Percentiles rank a stretch among this genome's conserved stretches.
Evolutionary conservation across 2,329 filamentous ascomycete genomes (phyloP).

Genomic region (Botrytis cinerea): DNA sequence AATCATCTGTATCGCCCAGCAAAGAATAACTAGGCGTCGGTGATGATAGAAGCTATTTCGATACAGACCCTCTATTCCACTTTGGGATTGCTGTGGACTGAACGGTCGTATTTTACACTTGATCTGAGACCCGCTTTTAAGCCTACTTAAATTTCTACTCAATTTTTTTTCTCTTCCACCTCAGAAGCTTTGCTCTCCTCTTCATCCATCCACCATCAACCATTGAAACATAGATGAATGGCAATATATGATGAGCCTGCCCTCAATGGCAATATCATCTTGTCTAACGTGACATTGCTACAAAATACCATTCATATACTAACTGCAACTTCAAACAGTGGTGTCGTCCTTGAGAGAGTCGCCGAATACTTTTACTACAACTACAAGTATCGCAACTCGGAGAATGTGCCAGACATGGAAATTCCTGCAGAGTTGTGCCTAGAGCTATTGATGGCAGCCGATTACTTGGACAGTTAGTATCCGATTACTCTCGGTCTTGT

Average conservation of each 20-base stretch:
- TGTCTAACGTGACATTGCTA: constrained; percentile 18
- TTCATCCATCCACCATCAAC: neutral
- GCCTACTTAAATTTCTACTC: neutral
- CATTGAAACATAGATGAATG: neutral
- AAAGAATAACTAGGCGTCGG: constrained; percentile 30
- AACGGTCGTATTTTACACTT: constrained; percentile 58
- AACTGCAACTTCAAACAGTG: constrained; percentile 49
- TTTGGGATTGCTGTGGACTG: constrained; percentile 37
- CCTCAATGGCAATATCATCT: neutral
- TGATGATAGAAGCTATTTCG: constrained; percentile 40
- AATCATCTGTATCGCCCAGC: neutral
- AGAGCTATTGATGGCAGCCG: constrained; percentile 74
- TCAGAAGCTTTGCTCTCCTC: neutral
- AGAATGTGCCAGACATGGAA: constrained; percentile 78
- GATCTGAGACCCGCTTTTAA: constrained; percentile 54
- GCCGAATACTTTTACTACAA: constrained; percentile 85
- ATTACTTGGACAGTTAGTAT: constrained; percentile 65
- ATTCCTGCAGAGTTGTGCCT: constrained; percentile 77
- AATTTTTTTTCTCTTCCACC: neutral
- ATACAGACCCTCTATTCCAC: constrained; percentile 41
- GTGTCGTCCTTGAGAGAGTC: constrained; percentile 74
- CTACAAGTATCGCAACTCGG: constrained; percentile 68
- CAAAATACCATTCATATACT: neutral
- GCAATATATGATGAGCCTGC: neutral
- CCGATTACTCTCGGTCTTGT: neutral